phyloP scores from a whole-genome alignment of 2,329 filamentous ascomycete species.

The Monascus ruber region DNA sequence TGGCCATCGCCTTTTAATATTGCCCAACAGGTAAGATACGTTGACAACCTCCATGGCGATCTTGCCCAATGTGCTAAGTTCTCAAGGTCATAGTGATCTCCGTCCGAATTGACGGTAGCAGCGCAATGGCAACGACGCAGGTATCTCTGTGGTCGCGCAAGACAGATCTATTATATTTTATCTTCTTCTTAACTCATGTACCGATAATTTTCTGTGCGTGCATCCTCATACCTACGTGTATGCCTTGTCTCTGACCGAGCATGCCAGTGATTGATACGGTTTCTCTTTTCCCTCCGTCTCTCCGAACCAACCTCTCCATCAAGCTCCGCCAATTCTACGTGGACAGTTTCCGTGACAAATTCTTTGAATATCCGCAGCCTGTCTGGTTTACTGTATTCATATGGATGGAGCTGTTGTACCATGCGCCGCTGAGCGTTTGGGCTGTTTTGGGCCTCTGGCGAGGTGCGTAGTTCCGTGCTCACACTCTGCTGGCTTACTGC shows the following conservation, averaged over 20 bases:
- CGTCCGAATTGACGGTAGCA: too few species aligned
- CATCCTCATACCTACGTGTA: not conserved
- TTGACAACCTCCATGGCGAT: too few species aligned
- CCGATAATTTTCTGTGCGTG: slow-evolving; percentile 48
- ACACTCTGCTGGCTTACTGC: slow-evolving; percentile 1
- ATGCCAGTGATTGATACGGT: slow-evolving; percentile 48
- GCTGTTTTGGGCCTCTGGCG: slow-evolving; percentile 43
- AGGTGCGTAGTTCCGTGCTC: slow-evolving; percentile 26
- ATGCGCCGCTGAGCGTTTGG: slow-evolving; percentile 51
- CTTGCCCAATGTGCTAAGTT: too few species aligned
- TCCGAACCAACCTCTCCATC: slow-evolving; percentile 40
- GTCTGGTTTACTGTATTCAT: slow-evolving; percentile 49
- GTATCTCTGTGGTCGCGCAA: slow-evolving; percentile 19
- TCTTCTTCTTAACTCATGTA: slow-evolving; percentile 52
- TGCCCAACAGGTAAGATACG: too few species aligned
- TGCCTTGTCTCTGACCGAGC: not conserved
- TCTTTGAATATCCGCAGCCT: slow-evolving; percentile 46
- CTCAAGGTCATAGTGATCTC: too few species aligned
- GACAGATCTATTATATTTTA: slow-evolving; percentile 34
- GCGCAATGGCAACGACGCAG: slow-evolving; percentile 5
- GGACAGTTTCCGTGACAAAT: slow-evolving; percentile 50
- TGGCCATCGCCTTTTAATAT: too few species aligned
- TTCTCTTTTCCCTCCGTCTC: slow-evolving; percentile 43
- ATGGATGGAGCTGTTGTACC: slow-evolving; percentile 49
- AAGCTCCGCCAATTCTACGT: slow-evolving; percentile 47